These are phyloP conservation scores for Astragalus glycyphyllos DNA, from an alignment of 306 rosid species.

Conservation along the genomic window DNA sequence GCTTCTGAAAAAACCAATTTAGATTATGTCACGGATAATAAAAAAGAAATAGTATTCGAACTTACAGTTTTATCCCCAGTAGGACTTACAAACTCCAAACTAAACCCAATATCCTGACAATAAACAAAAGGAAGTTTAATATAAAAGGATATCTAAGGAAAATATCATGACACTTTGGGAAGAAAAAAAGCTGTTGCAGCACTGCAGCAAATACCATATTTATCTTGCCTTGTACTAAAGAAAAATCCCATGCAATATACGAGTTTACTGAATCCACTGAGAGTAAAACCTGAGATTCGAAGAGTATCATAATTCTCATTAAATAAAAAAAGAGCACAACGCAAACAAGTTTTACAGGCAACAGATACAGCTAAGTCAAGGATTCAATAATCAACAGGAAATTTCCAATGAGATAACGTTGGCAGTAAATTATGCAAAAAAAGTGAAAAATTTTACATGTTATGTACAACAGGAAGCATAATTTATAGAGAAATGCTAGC, in stretches of 20 bases:
- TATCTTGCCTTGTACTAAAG: constrained; percentile 86
- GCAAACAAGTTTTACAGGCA: background rate
- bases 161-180: constrained; percentile 34
- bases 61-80: constrained; percentile 85
- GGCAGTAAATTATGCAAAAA: constrained; percentile 23
- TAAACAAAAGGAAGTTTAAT: constrained; percentile 42
- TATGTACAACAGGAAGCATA: constrained; percentile 12
- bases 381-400: constrained; percentile 29
- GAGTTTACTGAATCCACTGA: constrained; percentile 84
- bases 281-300: constrained; percentile 64
- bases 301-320: constrained; percentile 24
- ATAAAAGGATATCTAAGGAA: constrained; percentile 25
- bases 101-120: constrained; percentile 89
- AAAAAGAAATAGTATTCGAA: constrained; percentile 14
- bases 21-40: constrained; percentile 10
- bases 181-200: constrained; percentile 36
- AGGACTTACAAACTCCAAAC: constrained; percentile 78
- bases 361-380: constrained; percentile 2
- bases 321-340: constrained; percentile 18
- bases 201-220: constrained; percentile 70
- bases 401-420: constrained; percentile 6
- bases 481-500: background rate
- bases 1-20: constrained; percentile 27
- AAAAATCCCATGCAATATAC: constrained; percentile 97
- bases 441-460: background rate